phyloP scores from a whole-genome alignment of 805 yeast species.

The Lachancea fermentati region DNA sequence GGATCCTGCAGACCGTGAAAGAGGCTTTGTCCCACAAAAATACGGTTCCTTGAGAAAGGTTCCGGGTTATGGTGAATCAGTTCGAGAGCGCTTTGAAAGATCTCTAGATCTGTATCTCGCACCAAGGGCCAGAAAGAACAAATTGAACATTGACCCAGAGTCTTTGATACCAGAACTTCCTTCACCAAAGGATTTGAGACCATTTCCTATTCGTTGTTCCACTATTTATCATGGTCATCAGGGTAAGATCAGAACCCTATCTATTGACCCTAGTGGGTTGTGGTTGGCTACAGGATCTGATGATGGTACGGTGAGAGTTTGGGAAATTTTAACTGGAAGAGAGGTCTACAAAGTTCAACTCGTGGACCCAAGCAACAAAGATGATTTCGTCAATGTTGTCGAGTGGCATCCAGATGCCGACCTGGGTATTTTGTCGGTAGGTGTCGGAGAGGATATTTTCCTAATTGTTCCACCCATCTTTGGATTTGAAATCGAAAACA shows the following conservation, averaged over 20 bases:
- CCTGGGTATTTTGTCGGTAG: slow-evolving; percentile 75
- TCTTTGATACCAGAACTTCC: slow-evolving; percentile 94
- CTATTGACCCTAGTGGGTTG: slow-evolving; percentile 83
- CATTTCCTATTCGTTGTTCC: slow-evolving; percentile 90
- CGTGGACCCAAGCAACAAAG: slow-evolving; percentile 48
- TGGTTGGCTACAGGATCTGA: slow-evolving; percentile 98
- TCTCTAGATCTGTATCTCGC: slow-evolving; percentile 91
- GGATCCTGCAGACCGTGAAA: slow-evolving; percentile 74
- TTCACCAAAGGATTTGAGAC: slow-evolving; percentile 91
- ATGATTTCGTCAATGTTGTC: slow-evolving; percentile 72
- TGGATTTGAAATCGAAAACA: slow-evolving; percentile 81
- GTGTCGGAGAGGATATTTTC: slow-evolving; percentile 75
- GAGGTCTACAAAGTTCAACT: slow-evolving; percentile 68
- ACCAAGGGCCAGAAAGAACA: slow-evolving; percentile 89
- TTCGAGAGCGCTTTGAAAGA: slow-evolving; percentile 91
- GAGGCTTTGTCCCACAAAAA: slow-evolving; percentile 76
- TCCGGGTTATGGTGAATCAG: slow-evolving; percentile 82
- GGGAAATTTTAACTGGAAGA: slow-evolving; percentile 96
- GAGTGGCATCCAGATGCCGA: slow-evolving; percentile 85
- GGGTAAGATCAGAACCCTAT: slow-evolving; percentile 74
- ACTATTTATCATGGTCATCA: slow-evolving; percentile 79
- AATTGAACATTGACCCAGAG: slow-evolving; percentile 92
- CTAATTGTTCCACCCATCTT: slow-evolving; percentile 86
- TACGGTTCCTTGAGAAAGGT: slow-evolving; percentile 79
- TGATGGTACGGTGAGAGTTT: slow-evolving; percentile 91